A percentile compares a stretch with the other conserved stretches of the same genome.
These are phyloP conservation scores for Phialocephala sp. DNA, from an alignment of 2,329 filamentous ascomycete genomes.

Conservation along the genomic window DNA sequence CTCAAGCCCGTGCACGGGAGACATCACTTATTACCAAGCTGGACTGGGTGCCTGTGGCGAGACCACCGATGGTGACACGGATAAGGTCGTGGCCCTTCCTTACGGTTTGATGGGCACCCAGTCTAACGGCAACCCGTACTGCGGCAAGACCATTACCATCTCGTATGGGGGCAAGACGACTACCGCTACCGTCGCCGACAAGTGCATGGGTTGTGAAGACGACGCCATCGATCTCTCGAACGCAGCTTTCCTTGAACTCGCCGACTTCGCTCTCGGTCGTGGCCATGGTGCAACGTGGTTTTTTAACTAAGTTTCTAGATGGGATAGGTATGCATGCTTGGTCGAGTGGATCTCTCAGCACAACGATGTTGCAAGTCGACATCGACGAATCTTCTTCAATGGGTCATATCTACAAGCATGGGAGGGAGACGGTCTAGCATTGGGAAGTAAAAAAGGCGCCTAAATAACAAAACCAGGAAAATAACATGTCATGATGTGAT, in stretches of 20 bases:
- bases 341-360: conserved; percentile 42
- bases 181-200: conserved; percentile 70
- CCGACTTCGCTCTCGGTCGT: conserved; percentile 53
- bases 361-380: conserved; percentile 36
- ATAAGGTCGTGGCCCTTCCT: conserved; percentile 74
- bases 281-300: conserved; percentile 49
- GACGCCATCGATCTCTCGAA: conserved; percentile 65
- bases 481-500: conserved; percentile 23
- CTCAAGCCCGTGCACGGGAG: conserved; percentile 56
- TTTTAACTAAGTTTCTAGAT: conserved; percentile 46
- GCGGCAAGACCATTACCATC: conserved; percentile 72
- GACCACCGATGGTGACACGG: conserved; percentile 59
- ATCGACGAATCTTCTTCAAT: conserved; percentile 39
- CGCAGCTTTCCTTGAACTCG: conserved; percentile 59
- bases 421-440: conserved; percentile 15
- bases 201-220: conserved; percentile 71
- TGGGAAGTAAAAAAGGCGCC: conserved; percentile 16
- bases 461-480: conserved; percentile 16
- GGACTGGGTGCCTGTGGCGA: conserved; percentile 73
- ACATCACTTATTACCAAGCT: conserved; percentile 76
- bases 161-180: conserved; percentile 61
- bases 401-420: conserved; percentile 17
- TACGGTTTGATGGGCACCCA: conserved; percentile 63
- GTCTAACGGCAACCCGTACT: conserved; percentile 73
- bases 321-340: conserved; percentile 29